phyloP scores from a whole-genome alignment of 495 filamentous ascomycete genomes.

The Zalerion maritima region DNA sequence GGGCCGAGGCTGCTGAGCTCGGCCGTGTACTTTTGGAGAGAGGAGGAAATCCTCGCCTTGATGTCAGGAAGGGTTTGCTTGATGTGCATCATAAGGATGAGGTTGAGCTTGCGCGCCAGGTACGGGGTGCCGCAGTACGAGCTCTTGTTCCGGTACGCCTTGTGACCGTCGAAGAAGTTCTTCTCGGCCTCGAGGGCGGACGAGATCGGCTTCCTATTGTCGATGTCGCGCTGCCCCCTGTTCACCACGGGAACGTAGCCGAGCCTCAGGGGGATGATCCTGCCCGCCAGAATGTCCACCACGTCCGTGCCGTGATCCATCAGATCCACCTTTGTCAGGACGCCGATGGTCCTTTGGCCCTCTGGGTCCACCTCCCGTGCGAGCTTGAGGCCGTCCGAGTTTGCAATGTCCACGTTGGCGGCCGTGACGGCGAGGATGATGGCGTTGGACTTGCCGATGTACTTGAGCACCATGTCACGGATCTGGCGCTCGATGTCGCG shows the following conservation, averaged over 20 bases:
- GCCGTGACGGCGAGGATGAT: slow-evolving; percentile 95
- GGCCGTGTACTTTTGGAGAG: slow-evolving; percentile 76
- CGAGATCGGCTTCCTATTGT: slow-evolving; percentile 89
- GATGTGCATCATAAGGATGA: slow-evolving; percentile 99
- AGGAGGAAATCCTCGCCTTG: slow-evolving; percentile 84
- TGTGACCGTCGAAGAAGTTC: slow-evolving; percentile 96
- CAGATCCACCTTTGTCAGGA: slow-evolving; percentile 96
- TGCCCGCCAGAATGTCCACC: slow-evolving; percentile 95
- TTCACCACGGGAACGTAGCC: slow-evolving; percentile 99
- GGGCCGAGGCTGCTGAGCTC: slow-evolving; percentile 79
- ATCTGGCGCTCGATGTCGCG: slow-evolving; percentile 98
- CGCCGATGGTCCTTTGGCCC: slow-evolving; percentile 95
- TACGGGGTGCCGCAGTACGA: slow-evolving; percentile 98
- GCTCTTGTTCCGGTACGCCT: slow-evolving; percentile 95
- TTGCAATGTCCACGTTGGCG: slow-evolving; percentile 94
- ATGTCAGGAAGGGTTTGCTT: slow-evolving; percentile 99
- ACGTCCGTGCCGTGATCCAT: slow-evolving; percentile 99
- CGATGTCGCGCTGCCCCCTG: slow-evolving; percentile 96
- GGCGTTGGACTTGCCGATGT: slow-evolving; percentile 94
- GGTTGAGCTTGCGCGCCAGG: slow-evolving; percentile 87
- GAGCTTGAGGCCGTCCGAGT: slow-evolving; percentile 94
- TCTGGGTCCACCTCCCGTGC: slow-evolving; percentile 96
- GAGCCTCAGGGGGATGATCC: slow-evolving; percentile 88
- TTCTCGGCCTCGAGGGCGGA: slow-evolving; percentile 88
- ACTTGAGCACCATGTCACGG: slow-evolving; percentile 95